These are phyloP conservation scores for Abrus precatorius DNA, from an alignment of 306 rosid species.

Conservation along the genomic window DNA sequence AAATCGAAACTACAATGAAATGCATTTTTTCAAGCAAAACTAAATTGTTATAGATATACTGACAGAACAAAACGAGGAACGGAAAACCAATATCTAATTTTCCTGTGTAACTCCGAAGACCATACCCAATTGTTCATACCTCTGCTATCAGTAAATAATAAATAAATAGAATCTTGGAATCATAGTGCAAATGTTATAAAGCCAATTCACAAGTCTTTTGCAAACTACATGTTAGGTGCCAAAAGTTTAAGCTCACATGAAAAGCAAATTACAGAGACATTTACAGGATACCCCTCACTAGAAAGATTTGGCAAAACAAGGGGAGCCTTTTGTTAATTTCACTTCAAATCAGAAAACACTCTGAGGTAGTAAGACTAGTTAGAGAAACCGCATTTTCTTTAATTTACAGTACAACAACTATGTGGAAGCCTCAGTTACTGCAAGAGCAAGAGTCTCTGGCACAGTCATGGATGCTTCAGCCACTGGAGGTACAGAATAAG, in stretches of 20 bases:
- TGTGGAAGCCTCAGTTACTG: conserved; percentile 54
- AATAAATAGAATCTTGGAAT: conserved; percentile 47
- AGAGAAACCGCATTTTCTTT: conserved; percentile 65
- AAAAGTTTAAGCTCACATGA: conserved; percentile 51
- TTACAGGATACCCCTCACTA: conserved; percentile 52
- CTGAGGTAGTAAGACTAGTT: conserved; percentile 58
- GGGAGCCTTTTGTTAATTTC: conserved; percentile 56
- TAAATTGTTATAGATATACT: background rate
- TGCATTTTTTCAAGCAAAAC: background rate
- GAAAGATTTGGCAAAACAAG: conserved; percentile 44
- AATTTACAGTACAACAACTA: conserved; percentile 55
- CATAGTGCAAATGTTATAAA: conserved; percentile 50
- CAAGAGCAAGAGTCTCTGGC: conserved; percentile 51
- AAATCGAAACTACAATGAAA: background rate
- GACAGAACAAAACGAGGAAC: background rate
- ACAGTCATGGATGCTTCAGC: conserved; percentile 54
- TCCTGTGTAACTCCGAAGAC: background rate
- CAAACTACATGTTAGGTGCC: conserved; percentile 46
- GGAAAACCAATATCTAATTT: conserved; percentile 29
- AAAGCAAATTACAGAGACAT: conserved; percentile 51
- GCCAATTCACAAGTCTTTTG: conserved; percentile 50
- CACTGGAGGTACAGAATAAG: conserved; percentile 39
- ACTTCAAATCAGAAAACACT: conserved; percentile 55
- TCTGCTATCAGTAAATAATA: conserved; percentile 2
- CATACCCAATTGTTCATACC: background rate